phyloP scores from a whole-genome alignment of 805 yeast genomes.

The Hanseniaspora hatyaiensis region DNA sequence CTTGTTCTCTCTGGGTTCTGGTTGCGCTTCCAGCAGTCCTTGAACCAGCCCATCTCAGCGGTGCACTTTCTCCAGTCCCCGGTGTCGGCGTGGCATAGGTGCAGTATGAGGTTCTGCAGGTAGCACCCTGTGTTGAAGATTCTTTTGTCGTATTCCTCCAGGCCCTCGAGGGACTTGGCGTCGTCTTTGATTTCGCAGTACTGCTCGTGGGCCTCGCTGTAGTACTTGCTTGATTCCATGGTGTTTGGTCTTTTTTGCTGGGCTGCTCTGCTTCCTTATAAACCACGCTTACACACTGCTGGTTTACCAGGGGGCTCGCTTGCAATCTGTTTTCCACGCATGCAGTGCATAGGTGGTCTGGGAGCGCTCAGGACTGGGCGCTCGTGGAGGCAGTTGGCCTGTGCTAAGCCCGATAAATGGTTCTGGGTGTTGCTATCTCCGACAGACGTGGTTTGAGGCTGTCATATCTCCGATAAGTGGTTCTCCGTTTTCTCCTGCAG shows the following conservation, averaged over 20 bases:
- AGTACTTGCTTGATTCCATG: slow-evolving; percentile 21
- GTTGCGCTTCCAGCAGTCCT: slow-evolving; percentile 50
- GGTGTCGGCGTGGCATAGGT: slow-evolving; percentile 69
- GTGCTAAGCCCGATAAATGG: no score
- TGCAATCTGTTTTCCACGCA: no score
- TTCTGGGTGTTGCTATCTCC: no score
- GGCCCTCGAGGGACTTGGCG: slow-evolving; percentile 33
- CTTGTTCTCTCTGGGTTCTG: slow-evolving; percentile 41
- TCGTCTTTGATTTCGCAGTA: slow-evolving; percentile 25
- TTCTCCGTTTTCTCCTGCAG: no score
- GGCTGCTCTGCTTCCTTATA: no score
- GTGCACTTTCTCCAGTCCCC: slow-evolving; percentile 71
- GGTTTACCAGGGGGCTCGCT: no score
- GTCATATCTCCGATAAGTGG: no score
- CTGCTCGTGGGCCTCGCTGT: slow-evolving; percentile 26
- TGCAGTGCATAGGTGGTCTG: no score
- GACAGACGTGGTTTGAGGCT: no score
- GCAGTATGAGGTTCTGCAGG: slow-evolving; percentile 58
- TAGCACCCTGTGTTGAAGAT: slow-evolving; percentile 64
- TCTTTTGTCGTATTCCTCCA: slow-evolving; percentile 65
- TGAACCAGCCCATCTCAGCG: slow-evolving; percentile 52
- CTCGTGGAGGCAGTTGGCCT: no score
- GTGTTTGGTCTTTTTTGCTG: not conserved
- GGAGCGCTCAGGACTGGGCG: no score
- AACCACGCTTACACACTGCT: no score